phyloP scores from a whole-genome alignment of 129 eudicot species.

The Flaveria linearis region DNA sequence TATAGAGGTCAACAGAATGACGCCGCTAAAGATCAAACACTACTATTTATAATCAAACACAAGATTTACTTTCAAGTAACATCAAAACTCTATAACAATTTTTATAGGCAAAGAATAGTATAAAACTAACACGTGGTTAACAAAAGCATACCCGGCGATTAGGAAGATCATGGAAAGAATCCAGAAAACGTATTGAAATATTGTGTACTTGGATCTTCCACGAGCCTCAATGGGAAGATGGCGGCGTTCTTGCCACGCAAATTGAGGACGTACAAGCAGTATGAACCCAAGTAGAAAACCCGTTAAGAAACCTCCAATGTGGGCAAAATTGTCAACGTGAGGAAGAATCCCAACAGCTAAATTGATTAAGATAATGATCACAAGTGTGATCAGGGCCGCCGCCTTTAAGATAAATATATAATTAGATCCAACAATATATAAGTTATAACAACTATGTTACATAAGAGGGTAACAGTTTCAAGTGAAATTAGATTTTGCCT shows the following conservation, averaged over 20 bases:
- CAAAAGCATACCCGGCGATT: conserved; percentile 61
- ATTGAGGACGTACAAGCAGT: conserved; percentile 72
- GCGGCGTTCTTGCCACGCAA: conserved; percentile 63
- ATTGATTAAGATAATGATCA: conserved; percentile 69
- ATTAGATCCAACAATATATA: neutral
- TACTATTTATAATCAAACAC: conserved; percentile 2
- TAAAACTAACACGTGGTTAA: neutral
- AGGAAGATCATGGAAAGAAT: conserved; percentile 51
- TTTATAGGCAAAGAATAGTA: neutral
- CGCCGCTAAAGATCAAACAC: neutral
- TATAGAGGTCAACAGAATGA: neutral
- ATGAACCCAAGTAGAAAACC: conserved; percentile 88
- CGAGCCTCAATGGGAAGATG: conserved; percentile 59
- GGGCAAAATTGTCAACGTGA: conserved; percentile 88
- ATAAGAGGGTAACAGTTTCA: neutral
- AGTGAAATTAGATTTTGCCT: neutral
- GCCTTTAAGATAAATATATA: conserved; percentile 40
- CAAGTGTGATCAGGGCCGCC: conserved; percentile 70
- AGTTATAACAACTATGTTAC: neutral
- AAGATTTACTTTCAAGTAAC: conserved; percentile 7
- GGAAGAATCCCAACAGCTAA: conserved; percentile 92
- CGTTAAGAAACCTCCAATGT: conserved; percentile 76
- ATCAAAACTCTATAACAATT: neutral
- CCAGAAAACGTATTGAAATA: conserved; percentile 60
- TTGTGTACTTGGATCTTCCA: conserved; percentile 58